Conservation (phyloP, 1,284 basidiomycete genomes). For the Lignosus rhinocerotis region DNA sequence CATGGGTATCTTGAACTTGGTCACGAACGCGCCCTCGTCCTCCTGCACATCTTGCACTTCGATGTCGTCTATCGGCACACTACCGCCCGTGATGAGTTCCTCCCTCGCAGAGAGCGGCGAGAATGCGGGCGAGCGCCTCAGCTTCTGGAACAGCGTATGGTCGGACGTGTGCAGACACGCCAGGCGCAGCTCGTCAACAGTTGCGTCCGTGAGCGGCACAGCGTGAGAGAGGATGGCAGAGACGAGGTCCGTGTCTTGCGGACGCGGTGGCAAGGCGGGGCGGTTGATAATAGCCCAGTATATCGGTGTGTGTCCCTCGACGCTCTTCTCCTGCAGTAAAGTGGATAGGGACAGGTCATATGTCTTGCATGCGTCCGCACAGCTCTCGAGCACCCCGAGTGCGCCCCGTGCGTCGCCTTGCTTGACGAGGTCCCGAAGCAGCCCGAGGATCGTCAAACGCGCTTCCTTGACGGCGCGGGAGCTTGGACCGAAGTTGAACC, state of each 20-base stretch:
- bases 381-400: conserved; percentile 44
- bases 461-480: conserved; percentile 27
- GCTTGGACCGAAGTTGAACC: conserved; percentile 26
- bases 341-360: conserved; percentile 42
- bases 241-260: conserved; percentile 45
- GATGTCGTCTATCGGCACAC: conserved; percentile 52
- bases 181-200: conserved; percentile 57
- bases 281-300: conserved; percentile 69
- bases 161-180: conserved; percentile 67
- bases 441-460: conserved; percentile 27
- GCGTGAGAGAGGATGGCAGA: conserved; percentile 53
- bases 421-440: conserved; percentile 34
- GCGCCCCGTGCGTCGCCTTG: conserved; percentile 26
- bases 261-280: conserved; percentile 15
- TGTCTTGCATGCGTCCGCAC: conserved; percentile 44
- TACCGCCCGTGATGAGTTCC: conserved; percentile 55
- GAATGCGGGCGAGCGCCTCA: conserved; percentile 51
- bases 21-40: conserved; percentile 53
- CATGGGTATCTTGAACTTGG: conserved; percentile 50
- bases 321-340: conserved; percentile 60
- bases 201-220: conserved; percentile 48
- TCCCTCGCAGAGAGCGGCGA: conserved; percentile 53
- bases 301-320: conserved; percentile 62
- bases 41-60: conserved; percentile 47
- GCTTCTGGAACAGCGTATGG: conserved; percentile 60